Conservation (phyloP, 2,329 filamentous ascomycete species). For the Ceratocystis variospora region DNA sequence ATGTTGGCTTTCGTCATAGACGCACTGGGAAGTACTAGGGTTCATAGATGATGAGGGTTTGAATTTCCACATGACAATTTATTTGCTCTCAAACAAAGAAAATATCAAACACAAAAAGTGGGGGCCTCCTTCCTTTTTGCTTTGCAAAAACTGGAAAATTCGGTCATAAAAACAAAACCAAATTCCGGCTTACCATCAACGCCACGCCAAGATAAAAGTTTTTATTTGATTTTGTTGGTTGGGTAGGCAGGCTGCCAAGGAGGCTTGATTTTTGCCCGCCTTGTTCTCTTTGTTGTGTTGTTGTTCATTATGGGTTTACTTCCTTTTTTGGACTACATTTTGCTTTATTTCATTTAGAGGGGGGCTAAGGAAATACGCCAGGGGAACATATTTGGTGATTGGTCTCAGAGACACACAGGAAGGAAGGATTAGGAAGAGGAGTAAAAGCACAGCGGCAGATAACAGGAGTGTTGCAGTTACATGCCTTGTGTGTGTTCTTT, state of each 20-base stretch:
- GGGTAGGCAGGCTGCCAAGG: neutral
- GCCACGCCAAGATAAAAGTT: neutral
- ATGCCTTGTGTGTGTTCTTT: neutral
- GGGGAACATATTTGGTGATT: no score
- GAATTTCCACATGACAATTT: no score
- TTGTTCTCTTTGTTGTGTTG: neutral
- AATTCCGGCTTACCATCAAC: neutral
- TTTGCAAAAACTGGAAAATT: neutral
- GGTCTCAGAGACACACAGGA: neutral
- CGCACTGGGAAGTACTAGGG: no score
- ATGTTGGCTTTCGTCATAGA: no score
- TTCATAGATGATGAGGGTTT: no score
- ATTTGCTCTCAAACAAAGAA: neutral
- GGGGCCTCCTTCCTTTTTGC: neutral
- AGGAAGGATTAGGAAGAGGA: neutral
- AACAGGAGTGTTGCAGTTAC: neutral
- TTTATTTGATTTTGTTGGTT: conserved; percentile 1
- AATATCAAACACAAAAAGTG: neutral
- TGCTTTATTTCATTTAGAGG: neutral
- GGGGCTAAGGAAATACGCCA: no score
- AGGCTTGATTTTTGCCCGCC: neutral
- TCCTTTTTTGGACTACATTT: neutral
- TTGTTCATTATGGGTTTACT: neutral
- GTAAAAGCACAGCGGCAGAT: neutral
- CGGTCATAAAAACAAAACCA: neutral